These are phyloP conservation scores for Vanilla planifolia DNA, from an alignment of 106 monocot species.

Conservation along the genomic window DNA sequence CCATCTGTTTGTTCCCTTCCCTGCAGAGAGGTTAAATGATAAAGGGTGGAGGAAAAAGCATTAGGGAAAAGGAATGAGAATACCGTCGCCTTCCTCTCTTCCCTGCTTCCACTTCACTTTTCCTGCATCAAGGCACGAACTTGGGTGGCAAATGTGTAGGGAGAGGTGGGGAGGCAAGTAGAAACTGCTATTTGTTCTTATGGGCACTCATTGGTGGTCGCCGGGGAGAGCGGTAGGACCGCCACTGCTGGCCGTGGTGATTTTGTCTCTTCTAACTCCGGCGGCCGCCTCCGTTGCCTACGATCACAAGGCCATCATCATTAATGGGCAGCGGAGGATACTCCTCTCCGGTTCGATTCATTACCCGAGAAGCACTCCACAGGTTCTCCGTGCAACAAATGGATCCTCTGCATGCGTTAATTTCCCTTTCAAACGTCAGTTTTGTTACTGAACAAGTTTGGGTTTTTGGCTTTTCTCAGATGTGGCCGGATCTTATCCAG, in stretches of 20 bases:
- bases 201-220: background rate
- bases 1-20: no score
- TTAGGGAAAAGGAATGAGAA: no score
- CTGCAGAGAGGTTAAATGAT: no score
- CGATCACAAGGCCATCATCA: conserved; percentile 17
- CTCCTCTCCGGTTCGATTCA: conserved; percentile 54
- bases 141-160: no score
- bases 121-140: background rate
- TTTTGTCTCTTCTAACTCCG: background rate
- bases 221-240: no score
- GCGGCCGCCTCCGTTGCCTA: conserved; percentile 9
- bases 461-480: conserved; percentile 19
- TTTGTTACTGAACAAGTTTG: background rate
- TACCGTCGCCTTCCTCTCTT: background rate
- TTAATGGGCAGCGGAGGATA: conserved; percentile 45
- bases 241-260: background rate
- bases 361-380: conserved; percentile 47
- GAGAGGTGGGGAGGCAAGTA: background rate
- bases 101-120: no score
- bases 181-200: background rate
- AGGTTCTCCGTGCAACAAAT: conserved; percentile 10
- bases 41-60: no score
- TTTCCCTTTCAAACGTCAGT: background rate
- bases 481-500: conserved; percentile 57
- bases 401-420: background rate